Conservation (phyloP, 352 stramenopile species). For the Globisporangium sylvaticum region DNA sequence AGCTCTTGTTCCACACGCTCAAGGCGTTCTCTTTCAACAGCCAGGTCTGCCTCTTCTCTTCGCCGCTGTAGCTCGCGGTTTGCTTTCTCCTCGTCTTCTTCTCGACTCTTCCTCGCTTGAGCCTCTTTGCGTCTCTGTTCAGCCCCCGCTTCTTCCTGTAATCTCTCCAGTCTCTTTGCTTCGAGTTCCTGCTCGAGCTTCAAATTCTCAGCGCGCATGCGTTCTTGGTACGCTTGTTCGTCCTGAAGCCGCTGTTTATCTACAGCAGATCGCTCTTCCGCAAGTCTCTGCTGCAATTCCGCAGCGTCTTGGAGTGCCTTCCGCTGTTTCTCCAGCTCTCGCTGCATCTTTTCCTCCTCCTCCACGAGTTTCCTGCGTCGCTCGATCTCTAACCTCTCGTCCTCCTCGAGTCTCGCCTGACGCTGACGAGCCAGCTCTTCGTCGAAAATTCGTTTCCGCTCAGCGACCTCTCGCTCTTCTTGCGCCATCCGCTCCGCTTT, state of each 20-base stretch:
- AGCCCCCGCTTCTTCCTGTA: conserved; percentile 22
- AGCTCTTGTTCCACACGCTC: not conserved
- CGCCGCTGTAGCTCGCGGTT: not conserved
- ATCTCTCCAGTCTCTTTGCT: conserved; percentile 7
- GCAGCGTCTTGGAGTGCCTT: conserved; percentile 27
- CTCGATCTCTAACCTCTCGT: conserved; percentile 26
- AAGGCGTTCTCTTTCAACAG: not conserved
- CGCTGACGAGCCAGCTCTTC: conserved; percentile 37
- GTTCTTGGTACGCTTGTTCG: conserved; percentile 22
- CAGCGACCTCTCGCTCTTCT: conserved; percentile 33
- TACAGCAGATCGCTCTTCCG: conserved; percentile 10
- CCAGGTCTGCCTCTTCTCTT: not conserved
- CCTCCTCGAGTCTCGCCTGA: conserved; percentile 31
- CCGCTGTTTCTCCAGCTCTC: conserved; percentile 31
- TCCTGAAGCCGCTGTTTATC: conserved; percentile 5
- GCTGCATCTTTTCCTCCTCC: conserved; percentile 30
- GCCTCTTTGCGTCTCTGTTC: conserved; percentile 21
- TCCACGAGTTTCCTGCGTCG: conserved; percentile 23
- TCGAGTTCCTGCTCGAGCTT: conserved; percentile 22
- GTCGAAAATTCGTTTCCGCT: conserved; percentile 37
- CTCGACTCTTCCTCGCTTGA: conserved; percentile 11
- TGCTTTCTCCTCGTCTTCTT: conserved; percentile 17
- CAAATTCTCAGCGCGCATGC: conserved; percentile 14
- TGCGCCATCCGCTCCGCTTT: conserved; percentile 33
- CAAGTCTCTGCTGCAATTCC: conserved; percentile 25